phyloP scores from a whole-genome alignment of 768 basidiomycete species.

The Suillus subalutaceus region DNA sequence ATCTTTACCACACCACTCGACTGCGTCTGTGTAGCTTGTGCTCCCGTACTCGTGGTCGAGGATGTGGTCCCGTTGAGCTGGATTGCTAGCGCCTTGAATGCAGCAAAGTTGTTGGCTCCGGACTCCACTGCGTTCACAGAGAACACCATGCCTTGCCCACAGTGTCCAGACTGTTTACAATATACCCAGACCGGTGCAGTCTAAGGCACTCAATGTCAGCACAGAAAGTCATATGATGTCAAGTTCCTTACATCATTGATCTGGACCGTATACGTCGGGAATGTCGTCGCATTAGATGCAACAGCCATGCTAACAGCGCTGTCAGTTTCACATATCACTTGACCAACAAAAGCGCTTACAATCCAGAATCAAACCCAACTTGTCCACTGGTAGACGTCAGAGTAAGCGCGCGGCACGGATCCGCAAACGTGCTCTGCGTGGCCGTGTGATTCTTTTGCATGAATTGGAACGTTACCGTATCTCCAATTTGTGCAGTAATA shows the following conservation, averaged over 20 bases:
- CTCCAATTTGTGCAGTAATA: conserved; percentile 48
- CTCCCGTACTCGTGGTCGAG: conserved; percentile 18
- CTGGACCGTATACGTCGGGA: conserved; percentile 55
- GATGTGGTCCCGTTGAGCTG: conserved; percentile 37
- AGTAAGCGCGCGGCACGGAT: conserved; percentile 46
- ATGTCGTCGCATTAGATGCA: conserved; percentile 41
- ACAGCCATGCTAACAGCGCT: conserved; percentile 46
- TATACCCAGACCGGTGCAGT: conserved; percentile 59
- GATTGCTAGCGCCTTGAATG: conserved; percentile 52
- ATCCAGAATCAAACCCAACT: conserved; percentile 51
- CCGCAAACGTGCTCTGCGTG: conserved; percentile 37
- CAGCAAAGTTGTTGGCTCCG: conserved; percentile 54
- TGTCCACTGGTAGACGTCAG: conserved; percentile 47
- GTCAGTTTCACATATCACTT: neutral
- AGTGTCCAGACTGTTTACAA: conserved; percentile 54
- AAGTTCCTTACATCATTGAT: conserved; percentile 50
- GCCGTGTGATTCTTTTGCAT: conserved; percentile 52
- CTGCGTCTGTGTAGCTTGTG: conserved; percentile 22
- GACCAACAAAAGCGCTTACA: conserved; percentile 31
- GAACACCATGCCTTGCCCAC: conserved; percentile 64
- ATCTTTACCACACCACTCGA: conserved; percentile 16
- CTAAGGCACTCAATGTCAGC: conserved; percentile 27
- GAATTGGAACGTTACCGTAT: conserved; percentile 49
- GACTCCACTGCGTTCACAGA: conserved; percentile 53
- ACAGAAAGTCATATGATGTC: neutral